phyloP scores from a whole-genome alignment of 164 flowering plant genomes.

The Dillenia turbinata region DNA sequence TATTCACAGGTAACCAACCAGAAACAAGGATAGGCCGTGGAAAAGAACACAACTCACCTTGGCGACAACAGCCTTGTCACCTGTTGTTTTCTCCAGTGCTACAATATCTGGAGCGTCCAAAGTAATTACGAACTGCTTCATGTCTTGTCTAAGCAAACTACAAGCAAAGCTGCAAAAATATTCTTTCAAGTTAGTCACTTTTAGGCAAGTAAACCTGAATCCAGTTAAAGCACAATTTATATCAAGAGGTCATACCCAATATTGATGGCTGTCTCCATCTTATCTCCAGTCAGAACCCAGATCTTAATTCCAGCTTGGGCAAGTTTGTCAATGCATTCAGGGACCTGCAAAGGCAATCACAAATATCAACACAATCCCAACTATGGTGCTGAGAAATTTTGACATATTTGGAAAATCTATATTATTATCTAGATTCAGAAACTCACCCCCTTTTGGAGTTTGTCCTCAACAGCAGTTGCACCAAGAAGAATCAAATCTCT shows the following conservation, averaged over 20 bases:
- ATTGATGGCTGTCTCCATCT: slow-evolving; percentile 98
- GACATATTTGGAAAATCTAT: not conserved
- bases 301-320: slow-evolving; percentile 95
- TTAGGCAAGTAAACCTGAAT: not conserved
- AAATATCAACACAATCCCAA: not conserved
- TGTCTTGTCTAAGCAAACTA: slow-evolving; percentile 93
- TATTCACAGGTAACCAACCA: not conserved
- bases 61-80: slow-evolving; percentile 48
- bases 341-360: slow-evolving; percentile 44
- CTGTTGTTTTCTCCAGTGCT: slow-evolving; percentile 54
- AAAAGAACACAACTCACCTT: slow-evolving; percentile 38
- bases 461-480: slow-evolving; percentile 99
- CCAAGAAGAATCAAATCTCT: slow-evolving; percentile 91
- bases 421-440: not conserved
- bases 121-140: slow-evolving; percentile 77
- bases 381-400: no score
- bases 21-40: not conserved
- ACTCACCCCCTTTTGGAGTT: slow-evolving; percentile 93
- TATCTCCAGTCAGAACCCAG: slow-evolving; percentile 98
- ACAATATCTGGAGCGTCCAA: slow-evolving; percentile 61
- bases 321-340: slow-evolving; percentile 93
- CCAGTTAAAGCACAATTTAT: not conserved
- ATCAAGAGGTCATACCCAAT: slow-evolving; percentile 64
- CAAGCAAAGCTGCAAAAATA: slow-evolving; percentile 66
- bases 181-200: slow-evolving; percentile 18